phyloP scores from a whole-genome alignment of 1,284 basidiomycete species.

The Marasmius tenuissimus region DNA sequence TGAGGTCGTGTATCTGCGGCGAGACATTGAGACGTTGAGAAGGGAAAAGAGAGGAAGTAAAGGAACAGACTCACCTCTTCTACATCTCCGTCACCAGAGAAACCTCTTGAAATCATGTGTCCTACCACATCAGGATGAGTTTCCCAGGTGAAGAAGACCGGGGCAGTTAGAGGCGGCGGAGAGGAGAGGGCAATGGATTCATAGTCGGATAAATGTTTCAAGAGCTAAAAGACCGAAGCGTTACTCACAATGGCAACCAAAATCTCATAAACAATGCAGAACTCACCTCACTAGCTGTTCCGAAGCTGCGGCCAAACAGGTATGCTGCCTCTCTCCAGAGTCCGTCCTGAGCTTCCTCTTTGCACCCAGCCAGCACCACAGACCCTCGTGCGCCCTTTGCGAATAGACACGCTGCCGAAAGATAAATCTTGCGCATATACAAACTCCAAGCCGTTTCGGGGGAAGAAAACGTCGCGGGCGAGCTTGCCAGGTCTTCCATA shows the following conservation, averaged over 20 bases:
- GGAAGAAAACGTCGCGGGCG: slow-evolving; percentile 17
- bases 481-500: slow-evolving; percentile 42
- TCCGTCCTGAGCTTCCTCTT: slow-evolving; percentile 46
- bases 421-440: slow-evolving; percentile 84
- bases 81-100: slow-evolving; percentile 67
- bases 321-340: slow-evolving; percentile 83
- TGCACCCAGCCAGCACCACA: slow-evolving; percentile 76
- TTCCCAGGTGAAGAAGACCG: slow-evolving; percentile 82
- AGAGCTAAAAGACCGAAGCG: slow-evolving; percentile 52
- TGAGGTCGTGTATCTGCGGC: not conserved
- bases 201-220: slow-evolving; percentile 85
- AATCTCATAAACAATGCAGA: not conserved
- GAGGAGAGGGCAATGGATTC: slow-evolving; percentile 43
- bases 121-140: slow-evolving; percentile 65
- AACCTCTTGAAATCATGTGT: slow-evolving; percentile 10
- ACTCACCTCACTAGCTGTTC: slow-evolving; percentile 78
- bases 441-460: slow-evolving; percentile 64
- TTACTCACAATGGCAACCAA: not conserved
- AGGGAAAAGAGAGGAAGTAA: slow-evolving; percentile 26
- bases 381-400: slow-evolving; percentile 80
- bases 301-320: slow-evolving; percentile 81
- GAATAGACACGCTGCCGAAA: slow-evolving; percentile 87
- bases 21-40: not conserved
- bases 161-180: slow-evolving; percentile 70
- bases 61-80: slow-evolving; percentile 53